Evolutionary conservation across 768 basidiomycete species (phyloP).

Genomic region (Trametes cinnabarina): DNA sequence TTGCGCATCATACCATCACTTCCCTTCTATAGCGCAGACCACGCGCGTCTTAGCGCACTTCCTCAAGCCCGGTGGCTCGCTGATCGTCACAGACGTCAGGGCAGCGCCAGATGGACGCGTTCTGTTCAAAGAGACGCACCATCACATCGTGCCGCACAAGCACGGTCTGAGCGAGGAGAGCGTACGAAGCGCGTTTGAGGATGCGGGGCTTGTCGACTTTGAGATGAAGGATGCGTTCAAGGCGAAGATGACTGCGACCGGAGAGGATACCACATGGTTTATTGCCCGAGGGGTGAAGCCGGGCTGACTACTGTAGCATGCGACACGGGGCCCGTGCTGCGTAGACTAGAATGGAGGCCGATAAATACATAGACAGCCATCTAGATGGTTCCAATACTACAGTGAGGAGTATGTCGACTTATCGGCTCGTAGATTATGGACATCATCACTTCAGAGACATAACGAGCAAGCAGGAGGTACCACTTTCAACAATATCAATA

Average conservation of each 20-base stretch:
- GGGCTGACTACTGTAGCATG: too few species aligned
- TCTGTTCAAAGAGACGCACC: conserved; percentile 36
- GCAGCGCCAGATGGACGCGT: conserved; percentile 30
- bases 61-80: conserved; percentile 58
- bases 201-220: conserved; percentile 43
- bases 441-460: too few species aligned
- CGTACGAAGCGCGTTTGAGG: conserved; percentile 50
- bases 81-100: conserved; percentile 59
- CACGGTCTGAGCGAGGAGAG: conserved; percentile 51
- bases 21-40: conserved; percentile 46
- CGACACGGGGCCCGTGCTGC: too few species aligned
- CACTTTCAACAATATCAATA: too few species aligned
- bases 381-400: too few species aligned
- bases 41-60: conserved; percentile 52
- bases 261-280: conserved; percentile 45
- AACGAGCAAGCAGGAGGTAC: too few species aligned
- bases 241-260: conserved; percentile 30
- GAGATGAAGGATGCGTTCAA: conserved; percentile 41
- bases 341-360: neutral
- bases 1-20: conserved; percentile 62
- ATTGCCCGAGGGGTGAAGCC: conserved; percentile 37
- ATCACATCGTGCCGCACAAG: conserved; percentile 51
- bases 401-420: too few species aligned
- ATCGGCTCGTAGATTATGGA: too few species aligned
- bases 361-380: neutral